phyloP scores from a whole-genome alignment of 2,329 filamentous ascomycete species.

The Laburnicola sp. region DNA sequence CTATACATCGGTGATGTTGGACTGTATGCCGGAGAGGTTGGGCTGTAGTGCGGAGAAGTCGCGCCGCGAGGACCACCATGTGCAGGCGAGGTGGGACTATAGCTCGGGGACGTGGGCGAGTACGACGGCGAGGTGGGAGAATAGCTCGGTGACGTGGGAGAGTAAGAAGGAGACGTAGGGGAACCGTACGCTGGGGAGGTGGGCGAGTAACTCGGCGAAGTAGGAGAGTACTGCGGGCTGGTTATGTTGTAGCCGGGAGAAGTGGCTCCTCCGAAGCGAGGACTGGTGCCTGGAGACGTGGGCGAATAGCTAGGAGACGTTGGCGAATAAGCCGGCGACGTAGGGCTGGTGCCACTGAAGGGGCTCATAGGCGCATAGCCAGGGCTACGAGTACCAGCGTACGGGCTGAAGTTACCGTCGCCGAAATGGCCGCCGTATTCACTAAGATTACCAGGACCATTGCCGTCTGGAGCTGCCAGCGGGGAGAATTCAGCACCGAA shows the following conservation, averaged over 20 bases:
- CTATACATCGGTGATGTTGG: constrained; percentile 59
- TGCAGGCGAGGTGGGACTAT: constrained; percentile 62
- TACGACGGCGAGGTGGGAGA: constrained; percentile 54
- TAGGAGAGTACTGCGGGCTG: constrained; percentile 56
- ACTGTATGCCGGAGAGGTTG: constrained; percentile 63
- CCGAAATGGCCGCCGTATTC: constrained; percentile 68
- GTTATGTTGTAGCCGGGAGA: constrained; percentile 55
- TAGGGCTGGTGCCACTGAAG: constrained; percentile 58
- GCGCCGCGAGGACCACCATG: constrained; percentile 39
- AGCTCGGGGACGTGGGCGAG: constrained; percentile 61
- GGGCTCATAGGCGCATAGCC: constrained; percentile 71
- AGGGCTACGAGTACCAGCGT: constrained; percentile 66
- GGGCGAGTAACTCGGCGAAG: constrained; percentile 56
- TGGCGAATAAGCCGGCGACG: constrained; percentile 45
- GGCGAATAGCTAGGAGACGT: constrained; percentile 46
- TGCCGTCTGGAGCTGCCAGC: constrained; percentile 68
- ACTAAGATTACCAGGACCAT: constrained; percentile 60
- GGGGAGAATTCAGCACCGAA: constrained; percentile 70
- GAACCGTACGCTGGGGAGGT: constrained; percentile 64
- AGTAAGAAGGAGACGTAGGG: constrained; percentile 60
- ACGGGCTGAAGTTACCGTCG: constrained; percentile 67
- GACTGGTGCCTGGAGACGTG: constrained; percentile 57
- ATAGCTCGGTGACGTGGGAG: constrained; percentile 57
- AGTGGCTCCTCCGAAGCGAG: constrained; percentile 49
- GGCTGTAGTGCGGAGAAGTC: constrained; percentile 53